Evolutionary conservation across 176 grass and related monocot genomes (phyloP).

Genomic region (Tuctoria greenei): DNA sequence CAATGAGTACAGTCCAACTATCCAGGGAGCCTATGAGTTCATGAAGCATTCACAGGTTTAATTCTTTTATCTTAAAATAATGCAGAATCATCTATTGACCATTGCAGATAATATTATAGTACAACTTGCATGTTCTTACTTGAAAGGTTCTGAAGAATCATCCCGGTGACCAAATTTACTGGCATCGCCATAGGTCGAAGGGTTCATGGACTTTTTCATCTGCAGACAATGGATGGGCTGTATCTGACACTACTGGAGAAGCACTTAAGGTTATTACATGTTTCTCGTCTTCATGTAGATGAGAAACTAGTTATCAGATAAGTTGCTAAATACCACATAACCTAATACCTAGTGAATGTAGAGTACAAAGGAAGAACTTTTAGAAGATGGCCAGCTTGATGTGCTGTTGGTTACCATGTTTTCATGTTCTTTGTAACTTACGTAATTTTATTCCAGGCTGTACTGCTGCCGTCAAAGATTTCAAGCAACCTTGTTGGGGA

Average conservation of each 20-base stretch:
- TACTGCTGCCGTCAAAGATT: conserved; percentile 45
- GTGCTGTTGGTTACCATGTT: not conserved
- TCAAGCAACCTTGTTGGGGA: conserved; percentile 31
- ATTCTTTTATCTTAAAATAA: not conserved
- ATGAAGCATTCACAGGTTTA: conserved; percentile 56
- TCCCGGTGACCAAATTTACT: conserved; percentile 53
- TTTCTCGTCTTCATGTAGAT: not conserved
- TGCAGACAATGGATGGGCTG: conserved; percentile 58
- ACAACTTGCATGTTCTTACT: not conserved
- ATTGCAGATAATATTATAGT: not conserved
- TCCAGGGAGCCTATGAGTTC: conserved; percentile 58
- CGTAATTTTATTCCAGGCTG: conserved; percentile 27
- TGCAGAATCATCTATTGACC: not conserved
- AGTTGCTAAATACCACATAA: not conserved
- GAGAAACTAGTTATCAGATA: not conserved
- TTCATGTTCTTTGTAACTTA: not conserved
- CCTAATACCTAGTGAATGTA: not conserved
- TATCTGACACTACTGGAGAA: conserved; percentile 60
- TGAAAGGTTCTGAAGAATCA: conserved; percentile 49
- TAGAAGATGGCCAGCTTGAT: not conserved
- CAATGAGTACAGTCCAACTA: conserved; percentile 47
- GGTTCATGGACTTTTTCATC: conserved; percentile 64
- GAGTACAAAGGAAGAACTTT: not conserved
- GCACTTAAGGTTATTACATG: conserved; percentile 44
- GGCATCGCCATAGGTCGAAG: conserved; percentile 56